Percentiles rank a stretch among this genome's conserved stretches.
Conservation (phyloP, 176 grass and related monocot species). For the Aegilops umbellulata region DNA sequence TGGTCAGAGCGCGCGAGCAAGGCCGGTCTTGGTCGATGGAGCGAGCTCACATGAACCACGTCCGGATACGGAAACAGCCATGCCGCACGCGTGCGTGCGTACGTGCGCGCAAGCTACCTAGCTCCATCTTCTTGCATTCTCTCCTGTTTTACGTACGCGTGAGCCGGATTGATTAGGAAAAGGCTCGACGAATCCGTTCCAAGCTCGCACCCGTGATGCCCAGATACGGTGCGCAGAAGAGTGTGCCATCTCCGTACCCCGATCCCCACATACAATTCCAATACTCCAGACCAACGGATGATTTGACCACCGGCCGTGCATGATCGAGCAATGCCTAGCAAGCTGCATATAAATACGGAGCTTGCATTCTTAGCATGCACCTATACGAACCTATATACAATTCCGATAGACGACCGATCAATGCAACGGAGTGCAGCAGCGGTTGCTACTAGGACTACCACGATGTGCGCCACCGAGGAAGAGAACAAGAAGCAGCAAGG, state of each 20-base stretch:
- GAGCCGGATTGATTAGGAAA: no score
- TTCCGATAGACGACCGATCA: background rate
- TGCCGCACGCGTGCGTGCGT: background rate
- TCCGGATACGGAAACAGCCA: background rate
- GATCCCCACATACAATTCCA: background rate
- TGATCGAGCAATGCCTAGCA: background rate
- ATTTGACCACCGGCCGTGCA: background rate
- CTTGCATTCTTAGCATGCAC: background rate
- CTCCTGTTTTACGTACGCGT: no score
- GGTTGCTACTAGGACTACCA: background rate
- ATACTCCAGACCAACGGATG: background rate
- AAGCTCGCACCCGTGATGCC: constrained; percentile 15
- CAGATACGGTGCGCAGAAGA: background rate
- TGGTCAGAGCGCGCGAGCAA: background rate
- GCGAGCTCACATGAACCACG: constrained; percentile 43
- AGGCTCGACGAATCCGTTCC: background rate
- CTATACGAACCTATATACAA: background rate
- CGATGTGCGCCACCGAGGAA: background rate
- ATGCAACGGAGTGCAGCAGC: background rate
- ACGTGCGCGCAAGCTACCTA: background rate
- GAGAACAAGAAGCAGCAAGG: background rate
- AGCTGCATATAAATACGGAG: constrained; percentile 6
- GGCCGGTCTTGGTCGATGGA: background rate
- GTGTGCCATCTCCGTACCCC: background rate
- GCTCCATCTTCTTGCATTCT: no score